phyloP scores from a whole-genome alignment of 2,329 filamentous ascomycete species.

The Sporothrix mexicana region DNA sequence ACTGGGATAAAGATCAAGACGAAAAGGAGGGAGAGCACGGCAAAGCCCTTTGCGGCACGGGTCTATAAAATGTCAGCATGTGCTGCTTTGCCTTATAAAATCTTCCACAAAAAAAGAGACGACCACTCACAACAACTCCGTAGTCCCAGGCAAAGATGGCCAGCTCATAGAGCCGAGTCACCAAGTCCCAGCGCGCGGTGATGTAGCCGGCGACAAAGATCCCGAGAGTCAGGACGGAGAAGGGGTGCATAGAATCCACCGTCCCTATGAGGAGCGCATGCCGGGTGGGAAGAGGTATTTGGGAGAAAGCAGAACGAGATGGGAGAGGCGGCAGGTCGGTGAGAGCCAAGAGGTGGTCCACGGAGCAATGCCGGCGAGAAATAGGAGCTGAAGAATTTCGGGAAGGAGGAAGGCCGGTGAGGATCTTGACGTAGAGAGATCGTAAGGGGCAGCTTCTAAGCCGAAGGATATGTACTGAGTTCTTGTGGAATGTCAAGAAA shows the following conservation, averaged over 20 bases:
- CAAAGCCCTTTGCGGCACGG: slow-evolving; percentile 84
- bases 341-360: not conserved
- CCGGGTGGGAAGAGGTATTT: slow-evolving; percentile 40
- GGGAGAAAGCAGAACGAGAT: not conserved
- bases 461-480: too few species aligned
- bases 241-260: slow-evolving; percentile 86
- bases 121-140: slow-evolving; percentile 81
- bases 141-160: slow-evolving; percentile 98
- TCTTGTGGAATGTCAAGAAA: not conserved
- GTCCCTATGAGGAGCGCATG: slow-evolving; percentile 53
- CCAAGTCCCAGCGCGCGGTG: slow-evolving; percentile 98
- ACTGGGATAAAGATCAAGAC: slow-evolving; percentile 83
- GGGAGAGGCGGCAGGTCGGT: not conserved
- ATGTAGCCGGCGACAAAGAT: slow-evolving; percentile 99
- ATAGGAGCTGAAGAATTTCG: slow-evolving; percentile 9
- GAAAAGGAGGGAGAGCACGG: slow-evolving; percentile 82
- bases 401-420: not conserved
- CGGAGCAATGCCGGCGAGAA: not conserved
- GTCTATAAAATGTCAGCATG: slow-evolving; percentile 58
- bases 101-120: not conserved
- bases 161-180: slow-evolving; percentile 95
- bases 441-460: not conserved
- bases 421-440: not conserved
- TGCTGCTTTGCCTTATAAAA: not conserved
- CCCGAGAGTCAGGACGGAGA: slow-evolving; percentile 91